Evolutionary conservation across 257 asterid genomes (phyloP), one percentile per base, ranked within the genome.

Genomic region (Forsythia suspensa): DNA sequence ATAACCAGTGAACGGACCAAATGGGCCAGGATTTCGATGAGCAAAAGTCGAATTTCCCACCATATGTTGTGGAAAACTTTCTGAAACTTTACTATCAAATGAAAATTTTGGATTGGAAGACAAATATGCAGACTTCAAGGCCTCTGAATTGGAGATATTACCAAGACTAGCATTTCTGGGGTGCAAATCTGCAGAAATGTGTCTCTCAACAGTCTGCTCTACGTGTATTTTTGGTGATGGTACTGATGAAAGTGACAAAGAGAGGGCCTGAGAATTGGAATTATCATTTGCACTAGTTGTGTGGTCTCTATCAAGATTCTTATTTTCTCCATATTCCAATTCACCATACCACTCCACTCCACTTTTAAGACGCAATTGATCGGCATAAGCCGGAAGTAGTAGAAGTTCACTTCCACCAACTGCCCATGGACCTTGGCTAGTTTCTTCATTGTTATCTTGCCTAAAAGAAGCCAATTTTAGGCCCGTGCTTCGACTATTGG

Each of bases 1-100:
- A 70, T 93, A 93, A 2, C 98, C 98, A 0, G 98, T 92, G 61
- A 92, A 93, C 0, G 98, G 98, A 4, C 98, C 98, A 4, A 93
- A 85, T 8, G 98, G 97, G 20, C 93, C 93, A 0, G 85, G 86
- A 70, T 72, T 77, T 12, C 92, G 86, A 63, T 81, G 86, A 48
- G 85, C 81, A 77, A 77, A 46, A 13, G 79, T 36, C 4, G 81
- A 83, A 77, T 57, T 75, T 11, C 74, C 85, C 51, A 72, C 71
- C 71, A 74, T 40, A 5, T 70, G 79, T 11, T 36, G 78, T 9
- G 76, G 76, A 29, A 20, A 70, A 80, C 43, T 80, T 59, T 71
- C 83, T n/a, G 75, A 11, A 9, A 34, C 10, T 44, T 80, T 79
- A 29, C 79, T 15, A 37, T 72, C 16, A 20, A 59, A 9, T 1